Conservation (phyloP, 192 early-diverging fungal genomes). For the Chytriomyces hyalinus region DNA sequence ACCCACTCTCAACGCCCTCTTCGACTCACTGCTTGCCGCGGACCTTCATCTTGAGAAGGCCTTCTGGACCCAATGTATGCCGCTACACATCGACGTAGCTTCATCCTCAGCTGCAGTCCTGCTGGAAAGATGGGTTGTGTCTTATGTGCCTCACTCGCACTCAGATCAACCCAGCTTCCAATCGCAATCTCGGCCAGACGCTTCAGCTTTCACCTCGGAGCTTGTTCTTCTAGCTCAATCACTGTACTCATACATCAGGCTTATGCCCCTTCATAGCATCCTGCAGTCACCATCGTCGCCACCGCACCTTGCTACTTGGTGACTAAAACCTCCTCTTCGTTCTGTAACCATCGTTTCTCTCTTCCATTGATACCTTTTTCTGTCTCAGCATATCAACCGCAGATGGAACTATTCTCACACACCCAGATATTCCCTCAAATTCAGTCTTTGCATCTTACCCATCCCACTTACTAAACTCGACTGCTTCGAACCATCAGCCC, state of each 20-base stretch:
- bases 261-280: conserved; percentile 50
- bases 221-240: conserved; percentile 55
- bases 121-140: conserved; percentile 58
- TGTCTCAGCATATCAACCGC: conserved; percentile 44
- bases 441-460: neutral
- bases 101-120: conserved; percentile 12
- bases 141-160: conserved; percentile 38
- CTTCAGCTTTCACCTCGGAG: conserved; percentile 44
- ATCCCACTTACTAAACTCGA: neutral
- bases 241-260: conserved; percentile 58
- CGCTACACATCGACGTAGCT: conserved; percentile 49
- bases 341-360: too few species aligned
- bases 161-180: neutral
- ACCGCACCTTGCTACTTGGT: too few species aligned
- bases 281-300: conserved; percentile 10
- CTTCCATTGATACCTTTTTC: too few species aligned
- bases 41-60: neutral
- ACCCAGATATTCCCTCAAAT: conserved; percentile 30
- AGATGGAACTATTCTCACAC: conserved; percentile 39
- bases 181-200: neutral
- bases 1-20: conserved; percentile 16
- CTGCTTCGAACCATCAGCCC: neutral
- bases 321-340: too few species aligned
- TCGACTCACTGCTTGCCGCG: neutral
- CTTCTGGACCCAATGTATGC: conserved; percentile 53